phyloP scores from a whole-genome alignment of 1,139 yeast genomes.

The Zygoascus hellenicus region DNA sequence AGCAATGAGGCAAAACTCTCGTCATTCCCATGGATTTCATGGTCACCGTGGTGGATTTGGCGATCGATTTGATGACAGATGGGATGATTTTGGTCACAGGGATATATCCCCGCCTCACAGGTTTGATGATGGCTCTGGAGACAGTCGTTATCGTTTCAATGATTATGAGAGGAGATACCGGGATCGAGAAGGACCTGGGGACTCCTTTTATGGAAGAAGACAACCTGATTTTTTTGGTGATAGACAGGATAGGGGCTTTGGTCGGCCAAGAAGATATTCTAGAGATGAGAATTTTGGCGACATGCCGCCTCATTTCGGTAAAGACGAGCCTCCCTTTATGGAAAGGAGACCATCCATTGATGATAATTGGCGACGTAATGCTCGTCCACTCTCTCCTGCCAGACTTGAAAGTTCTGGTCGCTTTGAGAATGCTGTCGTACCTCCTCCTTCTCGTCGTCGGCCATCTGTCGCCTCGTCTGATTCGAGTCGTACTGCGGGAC shows the following conservation, averaged over 20 bases:
- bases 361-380: slow-evolving; percentile 5
- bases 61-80: slow-evolving; percentile 8
- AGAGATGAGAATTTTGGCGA: slow-evolving; percentile 3
- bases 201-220: slow-evolving; percentile 26
- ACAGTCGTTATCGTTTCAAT: slow-evolving; percentile 7
- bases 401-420: not conserved
- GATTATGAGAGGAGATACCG: slow-evolving; percentile 22
- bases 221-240: not conserved
- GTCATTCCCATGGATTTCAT: slow-evolving; percentile 11
- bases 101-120: slow-evolving; percentile 10
- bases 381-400: not conserved
- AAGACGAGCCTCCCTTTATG: not conserved
- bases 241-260: not conserved
- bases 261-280: not conserved
- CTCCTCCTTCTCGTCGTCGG: not conserved
- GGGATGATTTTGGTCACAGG: slow-evolving; percentile 7
- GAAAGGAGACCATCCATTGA: slow-evolving; percentile 5
- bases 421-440: not conserved
- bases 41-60: slow-evolving; percentile 10
- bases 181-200: slow-evolving; percentile 28
- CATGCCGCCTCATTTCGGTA: not conserved
- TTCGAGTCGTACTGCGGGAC: not conserved
- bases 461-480: slow-evolving; percentile 7
- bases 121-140: slow-evolving; percentile 11
- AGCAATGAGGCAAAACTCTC: slow-evolving; percentile 13